These are phyloP conservation scores for Tricholoma terreum DNA, from an alignment of 768 basidiomycete species.

Conservation along the genomic window DNA sequence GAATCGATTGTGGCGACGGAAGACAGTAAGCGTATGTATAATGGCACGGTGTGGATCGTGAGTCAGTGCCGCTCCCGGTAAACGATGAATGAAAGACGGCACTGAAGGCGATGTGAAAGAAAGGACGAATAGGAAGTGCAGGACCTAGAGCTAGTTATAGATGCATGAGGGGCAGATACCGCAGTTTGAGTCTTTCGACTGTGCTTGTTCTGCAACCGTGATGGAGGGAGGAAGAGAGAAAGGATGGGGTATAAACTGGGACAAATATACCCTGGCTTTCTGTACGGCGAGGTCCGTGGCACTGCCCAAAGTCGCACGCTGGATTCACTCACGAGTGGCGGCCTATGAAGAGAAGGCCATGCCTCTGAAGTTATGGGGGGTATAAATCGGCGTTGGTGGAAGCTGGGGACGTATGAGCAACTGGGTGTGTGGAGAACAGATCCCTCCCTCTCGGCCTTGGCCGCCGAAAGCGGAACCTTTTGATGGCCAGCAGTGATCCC, in stretches of 20 bases:
- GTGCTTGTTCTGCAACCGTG: slow-evolving; percentile 1
- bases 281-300: slow-evolving; percentile 2
- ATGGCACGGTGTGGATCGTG: background rate
- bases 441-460: background rate
- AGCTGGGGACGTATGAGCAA: background rate
- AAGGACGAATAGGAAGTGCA: background rate
- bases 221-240: slow-evolving; percentile 4
- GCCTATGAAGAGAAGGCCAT: background rate
- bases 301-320: slow-evolving; percentile 1
- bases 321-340: background rate
- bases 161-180: slow-evolving; percentile 10
- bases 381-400: background rate
- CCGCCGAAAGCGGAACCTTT: background rate
- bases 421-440: background rate
- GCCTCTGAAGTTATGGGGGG: background rate
- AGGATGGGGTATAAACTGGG: slow-evolving; percentile 5
- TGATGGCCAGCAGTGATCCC: background rate
- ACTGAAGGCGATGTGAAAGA: background rate
- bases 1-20: background rate
- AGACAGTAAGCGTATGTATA: background rate
- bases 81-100: background rate
- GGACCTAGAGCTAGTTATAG: slow-evolving; percentile 12
- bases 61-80: background rate
- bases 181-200: background rate
- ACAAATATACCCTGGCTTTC: background rate